These are phyloP conservation scores for Cryptococcus jaspeensis DNA, from an alignment of 1,284 basidiomycete species.

Conservation along the genomic window DNA sequence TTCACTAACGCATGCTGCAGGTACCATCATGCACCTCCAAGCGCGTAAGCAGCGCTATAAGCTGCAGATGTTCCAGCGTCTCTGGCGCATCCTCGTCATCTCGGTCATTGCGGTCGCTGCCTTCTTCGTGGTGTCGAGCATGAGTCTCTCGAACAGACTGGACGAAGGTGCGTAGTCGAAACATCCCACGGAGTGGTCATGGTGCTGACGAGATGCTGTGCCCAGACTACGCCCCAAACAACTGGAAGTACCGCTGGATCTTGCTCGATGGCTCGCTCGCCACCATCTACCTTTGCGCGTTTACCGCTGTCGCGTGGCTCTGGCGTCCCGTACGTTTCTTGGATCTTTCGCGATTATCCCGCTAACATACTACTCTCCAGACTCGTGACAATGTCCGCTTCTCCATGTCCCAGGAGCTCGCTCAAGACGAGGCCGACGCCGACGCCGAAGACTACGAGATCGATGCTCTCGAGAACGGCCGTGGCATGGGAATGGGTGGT, in stretches of 20 bases:
- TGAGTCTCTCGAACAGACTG: conserved; percentile 85
- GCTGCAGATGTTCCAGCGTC: conserved; percentile 75
- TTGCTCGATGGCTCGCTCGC: conserved; percentile 93
- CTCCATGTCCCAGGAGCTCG: conserved; percentile 56
- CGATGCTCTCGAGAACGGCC: conserved; percentile 62
- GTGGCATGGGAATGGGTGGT: conserved; percentile 22
- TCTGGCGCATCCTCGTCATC: conserved; percentile 83
- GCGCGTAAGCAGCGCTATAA: conserved; percentile 84
- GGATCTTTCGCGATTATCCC: not conserved
- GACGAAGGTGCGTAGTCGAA: conserved; percentile 71
- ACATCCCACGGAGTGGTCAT: not conserved
- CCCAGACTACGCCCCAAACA: conserved; percentile 83
- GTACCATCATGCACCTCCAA: conserved; percentile 78
- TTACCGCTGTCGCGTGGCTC: conserved; percentile 78
- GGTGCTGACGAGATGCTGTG: too few species aligned
- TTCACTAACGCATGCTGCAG: conserved; percentile 49
- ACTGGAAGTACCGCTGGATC: conserved; percentile 96
- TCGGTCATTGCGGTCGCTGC: conserved; percentile 78
- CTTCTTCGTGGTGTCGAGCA: conserved; percentile 89
- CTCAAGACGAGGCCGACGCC: conserved; percentile 79
- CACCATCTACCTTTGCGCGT: conserved; percentile 77
- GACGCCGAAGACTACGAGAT: conserved; percentile 92
- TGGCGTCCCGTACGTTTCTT: conserved; percentile 69
- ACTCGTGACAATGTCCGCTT: conserved; percentile 87
- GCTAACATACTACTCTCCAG: conserved; percentile 5